Evolutionary conservation across 306 rosid species (phyloP).

Genomic region (Quercus agrifolia): DNA sequence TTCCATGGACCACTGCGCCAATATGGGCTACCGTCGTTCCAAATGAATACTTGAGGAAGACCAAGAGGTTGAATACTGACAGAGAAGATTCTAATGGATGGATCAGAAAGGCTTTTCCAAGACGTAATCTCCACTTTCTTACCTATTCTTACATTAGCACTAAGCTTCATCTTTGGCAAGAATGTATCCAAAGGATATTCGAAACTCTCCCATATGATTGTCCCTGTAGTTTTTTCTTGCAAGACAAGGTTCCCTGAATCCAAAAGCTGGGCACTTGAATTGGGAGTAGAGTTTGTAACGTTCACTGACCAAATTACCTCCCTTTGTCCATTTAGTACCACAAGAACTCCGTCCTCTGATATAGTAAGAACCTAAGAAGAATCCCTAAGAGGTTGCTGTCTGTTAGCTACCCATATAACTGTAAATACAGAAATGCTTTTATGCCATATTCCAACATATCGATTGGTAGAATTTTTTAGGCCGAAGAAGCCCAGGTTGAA

Average conservation of each 20-base stretch:
- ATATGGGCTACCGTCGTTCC: slow-evolving; percentile 36
- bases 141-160: slow-evolving; percentile 29
- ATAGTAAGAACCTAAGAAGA: slow-evolving; percentile 22
- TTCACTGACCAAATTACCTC: slow-evolving; percentile 36
- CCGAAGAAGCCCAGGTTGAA: slow-evolving; percentile 48
- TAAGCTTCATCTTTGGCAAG: slow-evolving; percentile 26
- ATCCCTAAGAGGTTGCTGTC: slow-evolving; percentile 32
- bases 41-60: slow-evolving; percentile 37
- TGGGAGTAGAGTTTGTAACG: slow-evolving; percentile 11
- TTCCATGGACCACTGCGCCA: slow-evolving; percentile 63
- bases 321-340: slow-evolving; percentile 25
- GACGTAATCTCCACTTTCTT: slow-evolving; percentile 25
- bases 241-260: slow-evolving; percentile 38
- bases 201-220: slow-evolving; percentile 43
- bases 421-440: background rate
- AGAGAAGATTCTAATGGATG: slow-evolving; percentile 30
- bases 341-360: slow-evolving; percentile 32
- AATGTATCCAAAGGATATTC: slow-evolving; percentile 33
- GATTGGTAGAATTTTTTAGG: slow-evolving; percentile 24
- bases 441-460: slow-evolving; percentile 45
- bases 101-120: slow-evolving; percentile 40
- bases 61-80: slow-evolving; percentile 15
- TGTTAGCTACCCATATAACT: slow-evolving; percentile 50
- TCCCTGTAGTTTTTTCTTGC: slow-evolving; percentile 1
- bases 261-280: slow-evolving; percentile 32